Evolutionary conservation across 2,329 filamentous ascomycete genomes (phyloP).

Genomic region (Dactylellina leptospora): DNA sequence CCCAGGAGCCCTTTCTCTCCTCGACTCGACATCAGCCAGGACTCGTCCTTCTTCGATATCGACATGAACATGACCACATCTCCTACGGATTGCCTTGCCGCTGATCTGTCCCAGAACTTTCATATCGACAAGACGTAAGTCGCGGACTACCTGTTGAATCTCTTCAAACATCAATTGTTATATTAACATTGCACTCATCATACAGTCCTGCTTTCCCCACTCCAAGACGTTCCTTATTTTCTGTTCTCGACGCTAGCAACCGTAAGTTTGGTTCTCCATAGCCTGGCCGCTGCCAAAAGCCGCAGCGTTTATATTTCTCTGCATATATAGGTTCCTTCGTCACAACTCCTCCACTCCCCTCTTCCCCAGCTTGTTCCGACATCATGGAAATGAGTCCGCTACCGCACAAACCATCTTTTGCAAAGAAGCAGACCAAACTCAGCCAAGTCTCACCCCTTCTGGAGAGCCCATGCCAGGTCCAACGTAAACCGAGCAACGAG

Average conservation of each 20-base stretch:
- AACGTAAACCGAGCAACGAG: constrained; percentile 65
- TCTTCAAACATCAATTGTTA: no score
- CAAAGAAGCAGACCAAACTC: constrained; percentile 66
- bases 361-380: constrained; percentile 83
- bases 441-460: constrained; percentile 67
- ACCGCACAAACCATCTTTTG: constrained; percentile 81
- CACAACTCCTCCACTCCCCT: constrained; percentile 83
- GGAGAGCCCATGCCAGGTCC: constrained; percentile 62
- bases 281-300: neutral
- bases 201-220: constrained; percentile 81
- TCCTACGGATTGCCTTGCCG: constrained; percentile 86
- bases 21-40: constrained; percentile 44
- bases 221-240: constrained; percentile 84
- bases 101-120: constrained; percentile 96
- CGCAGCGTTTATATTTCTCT: constrained; percentile 47
- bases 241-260: constrained; percentile 65
- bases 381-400: constrained; percentile 93
- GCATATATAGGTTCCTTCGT: constrained; percentile 63
- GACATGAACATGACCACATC: constrained; percentile 81
- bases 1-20: constrained; percentile 37
- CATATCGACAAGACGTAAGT: constrained; percentile 91
- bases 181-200: no score
- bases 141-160: no score
- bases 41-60: constrained; percentile 74
- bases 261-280: constrained; percentile 33